Percentiles rank a stretch among this genome's conserved stretches.
These are phyloP conservation scores for Aspergillus conjunctus DNA, from an alignment of 495 filamentous ascomycete species.

Conservation along the genomic window DNA sequence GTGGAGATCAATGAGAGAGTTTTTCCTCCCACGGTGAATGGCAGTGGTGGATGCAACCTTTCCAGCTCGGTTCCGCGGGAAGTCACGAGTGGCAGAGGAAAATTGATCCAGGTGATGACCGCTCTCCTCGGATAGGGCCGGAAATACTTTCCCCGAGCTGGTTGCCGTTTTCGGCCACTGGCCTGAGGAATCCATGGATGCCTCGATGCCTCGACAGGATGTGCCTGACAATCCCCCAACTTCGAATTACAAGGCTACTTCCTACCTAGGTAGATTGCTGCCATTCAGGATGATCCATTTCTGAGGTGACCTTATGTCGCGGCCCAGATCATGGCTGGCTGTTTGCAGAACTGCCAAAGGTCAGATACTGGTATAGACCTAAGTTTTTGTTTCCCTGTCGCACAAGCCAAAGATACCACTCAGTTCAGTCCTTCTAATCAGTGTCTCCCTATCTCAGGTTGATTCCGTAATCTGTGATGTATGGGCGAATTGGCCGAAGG, in stretches of 20 bases:
- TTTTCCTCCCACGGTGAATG: not conserved
- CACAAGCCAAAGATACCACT: no score
- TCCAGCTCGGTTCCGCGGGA: not conserved
- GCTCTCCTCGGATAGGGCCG: conserved; percentile 3
- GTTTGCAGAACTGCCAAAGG: not conserved
- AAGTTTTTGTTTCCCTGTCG: no score
- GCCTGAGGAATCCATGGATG: conserved; percentile 7
- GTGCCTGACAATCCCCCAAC: not conserved
- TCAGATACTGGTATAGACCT: no score
- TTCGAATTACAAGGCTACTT: no score
- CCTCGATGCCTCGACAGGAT: not conserved
- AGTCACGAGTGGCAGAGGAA: not conserved
- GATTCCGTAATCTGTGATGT: no score
- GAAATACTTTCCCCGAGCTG: not conserved
- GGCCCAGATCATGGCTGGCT: not conserved
- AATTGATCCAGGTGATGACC: not conserved
- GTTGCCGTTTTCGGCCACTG: not conserved
- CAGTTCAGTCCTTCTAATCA: no score
- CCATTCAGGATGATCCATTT: not conserved
- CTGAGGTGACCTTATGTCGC: not conserved
- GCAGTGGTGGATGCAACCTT: conserved; percentile 1
- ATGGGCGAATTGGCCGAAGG: no score
- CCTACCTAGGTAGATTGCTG: no score
- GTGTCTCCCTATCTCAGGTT: no score
- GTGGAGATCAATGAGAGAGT: not conserved